A percentile compares a stretch with the other conserved stretches of the same genome.
phyloP scores from a whole-genome alignment of 306 rosid species.

The Acmispon strigosus region DNA sequence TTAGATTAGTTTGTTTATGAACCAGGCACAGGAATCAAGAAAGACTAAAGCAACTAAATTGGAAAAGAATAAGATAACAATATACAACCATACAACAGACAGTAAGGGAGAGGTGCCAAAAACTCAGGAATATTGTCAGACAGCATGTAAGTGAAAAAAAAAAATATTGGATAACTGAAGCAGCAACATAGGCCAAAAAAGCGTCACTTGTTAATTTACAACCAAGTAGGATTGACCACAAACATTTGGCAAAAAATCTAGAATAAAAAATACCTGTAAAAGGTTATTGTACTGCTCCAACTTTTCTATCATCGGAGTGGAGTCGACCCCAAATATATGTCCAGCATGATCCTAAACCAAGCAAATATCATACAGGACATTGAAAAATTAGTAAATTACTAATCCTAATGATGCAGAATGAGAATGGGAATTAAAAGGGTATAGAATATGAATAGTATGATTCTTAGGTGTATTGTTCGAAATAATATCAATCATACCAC shows the following conservation, averaged over 20 bases:
- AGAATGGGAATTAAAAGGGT: slow-evolving; percentile 5
- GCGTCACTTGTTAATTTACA: neutral
- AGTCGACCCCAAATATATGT: slow-evolving; percentile 95
- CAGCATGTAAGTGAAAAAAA: neutral
- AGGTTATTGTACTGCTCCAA: slow-evolving; percentile 80
- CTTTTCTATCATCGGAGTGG: slow-evolving; percentile 78
- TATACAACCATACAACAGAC: neutral
- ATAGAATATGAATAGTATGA: neutral
- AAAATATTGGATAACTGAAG: neutral
- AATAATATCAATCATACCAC: slow-evolving; percentile 55
- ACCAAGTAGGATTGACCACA: neutral
- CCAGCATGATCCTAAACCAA: slow-evolving; percentile 87
- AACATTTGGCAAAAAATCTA: neutral
- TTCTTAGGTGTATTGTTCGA: neutral
- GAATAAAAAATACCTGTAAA: slow-evolving; percentile 48
- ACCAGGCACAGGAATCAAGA: slow-evolving; percentile 8
- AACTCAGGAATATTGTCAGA: neutral
- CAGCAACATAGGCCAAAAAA: neutral
- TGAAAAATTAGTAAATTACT: slow-evolving; percentile 8
- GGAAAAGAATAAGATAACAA: neutral
- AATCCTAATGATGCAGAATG: neutral
- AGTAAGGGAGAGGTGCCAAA: slow-evolving; percentile 1
- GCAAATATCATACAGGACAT: slow-evolving; percentile 6
- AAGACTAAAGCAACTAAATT: neutral
- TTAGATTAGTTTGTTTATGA: slow-evolving; percentile 14